A percentile compares a stretch with the other conserved stretches of the same genome.
Conservation (phyloP, 2,329 filamentous ascomycete genomes). For the Torrubiella hemipterigena region DNA sequence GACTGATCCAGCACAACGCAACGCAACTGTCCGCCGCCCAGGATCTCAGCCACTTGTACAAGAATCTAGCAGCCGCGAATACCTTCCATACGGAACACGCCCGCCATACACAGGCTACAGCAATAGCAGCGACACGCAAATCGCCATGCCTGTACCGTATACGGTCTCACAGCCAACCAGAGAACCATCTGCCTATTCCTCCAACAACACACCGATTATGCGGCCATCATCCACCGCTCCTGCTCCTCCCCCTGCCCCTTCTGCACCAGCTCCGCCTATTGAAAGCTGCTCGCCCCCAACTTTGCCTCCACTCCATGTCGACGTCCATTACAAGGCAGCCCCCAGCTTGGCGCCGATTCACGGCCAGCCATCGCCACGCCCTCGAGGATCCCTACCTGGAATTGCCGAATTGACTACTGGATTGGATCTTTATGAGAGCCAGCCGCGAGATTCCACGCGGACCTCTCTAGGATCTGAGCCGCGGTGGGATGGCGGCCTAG, state of each 20-base stretch:
- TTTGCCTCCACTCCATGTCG: slow-evolving; percentile 21
- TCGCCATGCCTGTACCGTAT: too few relatives aligned
- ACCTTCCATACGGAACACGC: too few relatives aligned
- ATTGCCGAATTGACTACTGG: slow-evolving; percentile 54
- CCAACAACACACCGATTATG: too few relatives aligned
- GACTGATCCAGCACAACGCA: slow-evolving; percentile 17
- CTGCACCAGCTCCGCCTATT: slow-evolving; percentile 12
- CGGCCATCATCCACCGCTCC: slow-evolving; percentile 20
- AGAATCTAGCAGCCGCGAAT: slow-evolving; percentile 25
- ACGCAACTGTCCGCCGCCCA: slow-evolving; percentile 28
- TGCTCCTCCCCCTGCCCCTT: slow-evolving; percentile 7
- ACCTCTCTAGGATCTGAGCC: not conserved
- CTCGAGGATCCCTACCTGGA: slow-evolving; percentile 41
- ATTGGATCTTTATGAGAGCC: slow-evolving; percentile 47
- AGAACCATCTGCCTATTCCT: too few relatives aligned
- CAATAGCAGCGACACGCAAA: too few relatives aligned
- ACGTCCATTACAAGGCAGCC: slow-evolving; percentile 15
- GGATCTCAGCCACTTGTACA: slow-evolving; percentile 27
- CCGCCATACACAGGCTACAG: too few relatives aligned
- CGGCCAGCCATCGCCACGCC: slow-evolving; percentile 22
- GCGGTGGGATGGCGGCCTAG: not conserved
- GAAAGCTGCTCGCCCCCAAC: too few relatives aligned
- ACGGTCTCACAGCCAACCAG: too few relatives aligned
- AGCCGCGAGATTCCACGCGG: slow-evolving; percentile 12
- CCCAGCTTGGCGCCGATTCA: slow-evolving; percentile 43